Conservation (phyloP, 768 basidiomycete genomes). For the Grammothele lineata region DNA sequence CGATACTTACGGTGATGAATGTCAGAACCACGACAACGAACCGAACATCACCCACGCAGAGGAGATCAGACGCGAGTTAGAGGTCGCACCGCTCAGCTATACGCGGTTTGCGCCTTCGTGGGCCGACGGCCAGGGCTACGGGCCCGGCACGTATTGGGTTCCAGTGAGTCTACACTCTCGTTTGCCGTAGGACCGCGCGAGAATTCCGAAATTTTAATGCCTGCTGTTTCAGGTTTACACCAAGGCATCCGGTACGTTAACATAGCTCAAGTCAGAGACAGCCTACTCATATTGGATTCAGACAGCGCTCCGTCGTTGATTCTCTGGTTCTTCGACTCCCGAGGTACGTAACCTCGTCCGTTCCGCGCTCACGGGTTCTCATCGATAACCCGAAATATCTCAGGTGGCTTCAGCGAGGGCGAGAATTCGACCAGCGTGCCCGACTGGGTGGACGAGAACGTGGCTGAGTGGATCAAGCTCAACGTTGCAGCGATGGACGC, state of each 20-base stretch:
- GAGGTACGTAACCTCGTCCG: conserved; percentile 37
- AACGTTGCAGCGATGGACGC: conserved; percentile 52
- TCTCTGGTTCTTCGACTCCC: conserved; percentile 78
- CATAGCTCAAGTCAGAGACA: neutral
- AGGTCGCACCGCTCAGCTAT: conserved; percentile 54
- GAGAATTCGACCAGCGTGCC: conserved; percentile 41
- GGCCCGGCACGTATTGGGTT: conserved; percentile 75
- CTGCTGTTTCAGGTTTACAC: conserved; percentile 32
- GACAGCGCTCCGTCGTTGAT: conserved; percentile 51
- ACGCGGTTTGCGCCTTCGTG: conserved; percentile 56
- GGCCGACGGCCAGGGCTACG: conserved; percentile 53
- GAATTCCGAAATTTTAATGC: no score
- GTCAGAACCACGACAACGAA: conserved; percentile 73
- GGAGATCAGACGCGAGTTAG: conserved; percentile 61
- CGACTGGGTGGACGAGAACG: conserved; percentile 66
- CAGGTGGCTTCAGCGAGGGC: conserved; percentile 48
- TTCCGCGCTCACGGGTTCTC: neutral
- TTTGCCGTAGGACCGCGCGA: no score
- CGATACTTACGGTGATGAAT: no score
- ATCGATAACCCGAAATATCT: neutral
- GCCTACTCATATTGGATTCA: conserved; percentile 9
- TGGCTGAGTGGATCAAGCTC: conserved; percentile 54
- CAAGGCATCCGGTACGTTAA: conserved; percentile 27
- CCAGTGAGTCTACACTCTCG: conserved; percentile 40
- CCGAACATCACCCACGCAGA: conserved; percentile 66